Base-by-base conservation (phyloP, 2,329 filamentous ascomycete genomes). In the Graphiopsis chlorocephala region DNA sequence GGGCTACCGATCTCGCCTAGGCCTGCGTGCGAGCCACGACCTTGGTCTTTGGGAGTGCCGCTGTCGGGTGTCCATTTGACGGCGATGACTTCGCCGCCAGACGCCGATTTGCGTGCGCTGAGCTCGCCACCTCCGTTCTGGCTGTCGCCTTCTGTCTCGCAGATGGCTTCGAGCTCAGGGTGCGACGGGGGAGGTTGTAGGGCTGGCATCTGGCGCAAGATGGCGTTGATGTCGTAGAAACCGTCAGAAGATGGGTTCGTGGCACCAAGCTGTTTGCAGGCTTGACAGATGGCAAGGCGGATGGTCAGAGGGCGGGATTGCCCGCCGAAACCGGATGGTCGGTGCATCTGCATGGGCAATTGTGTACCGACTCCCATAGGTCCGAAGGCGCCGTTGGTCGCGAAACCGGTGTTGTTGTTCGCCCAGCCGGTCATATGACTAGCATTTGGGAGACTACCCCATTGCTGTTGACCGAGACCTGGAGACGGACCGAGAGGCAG, bases 101-200 rank as follows among this genome's bases (percentile, higher is more conserved):
- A 28, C 11, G 52, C 26, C 17, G 38, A 23, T 29, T 59, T 64
- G 45, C 84, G 82, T 84, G 85, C 68, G 90, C 83, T 90, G 87
- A 99, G 96, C 28, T 85, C 89, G n/a, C 95, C 95, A 52, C 94
- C 94, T 53, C 95, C 95, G 72, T 98, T 98, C 65, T 89, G 87
- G 2, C 81, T 75, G 72, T 90, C 96, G 64, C 95, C 95, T 75
- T 97, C 92, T 0, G 94, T 97, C 72, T 98, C 94, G 76, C 91
- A 95, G 65, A 96, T 89, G 64, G 91, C 88, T 45, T 94, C 83
- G 71, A 98, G 83, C 72, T 97, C 93, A 28, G 82, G 83, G 73
- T 81, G 87, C 76, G 68, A 72, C 82, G 76, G 81, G 86, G 71
- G 80, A 74, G 83, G 77, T 65, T 89, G 85, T 62, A 82, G 82